Evolutionary conservation across 1,139 yeast species (phyloP), one percentile per base, ranked within the genome.

Genomic region (Ogataea hybrid): DNA sequence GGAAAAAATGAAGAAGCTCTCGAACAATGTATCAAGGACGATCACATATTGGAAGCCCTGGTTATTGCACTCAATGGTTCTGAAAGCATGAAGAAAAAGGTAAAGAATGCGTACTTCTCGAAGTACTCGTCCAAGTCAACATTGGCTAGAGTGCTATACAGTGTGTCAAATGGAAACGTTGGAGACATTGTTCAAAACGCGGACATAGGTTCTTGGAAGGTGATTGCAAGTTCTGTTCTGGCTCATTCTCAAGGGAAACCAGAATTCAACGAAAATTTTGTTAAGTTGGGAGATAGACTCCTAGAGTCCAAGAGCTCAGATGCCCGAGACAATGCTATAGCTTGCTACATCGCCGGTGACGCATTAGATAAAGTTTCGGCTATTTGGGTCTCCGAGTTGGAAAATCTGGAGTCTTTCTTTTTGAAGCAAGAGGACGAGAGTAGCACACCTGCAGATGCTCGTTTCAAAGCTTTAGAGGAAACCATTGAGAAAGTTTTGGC

Each of bases 401-500:
- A 79, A 17, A 69, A 64, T 0, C 65, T 74, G 46, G 96, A 90
- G 64, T 56, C 65, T 9, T 68, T 69, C 43, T 68, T 79, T 44
- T 66, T 81, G 49, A 62, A 71, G 5, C 64, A 69, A 20, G 63
- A 68, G 25, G 56, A 58, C 14, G 51, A 57, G 1, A 46, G 59
- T 14, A 61, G 73, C 2, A 73, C 88, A n/a, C 82, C 87, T 4
- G 84, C 85, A 43, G 95, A 84, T 51, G 96, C 96, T 16, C 89
- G 90, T 59, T 81, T 84, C 53, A 84, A 79, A 54, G 84, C 96
- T 6, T 72, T 92, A 58, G 83, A 84, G 46, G 81, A 79, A 55
- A 84, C 89, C 61, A 85, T 88, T 44, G 95, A 86, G 61, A 90
- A 90, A 64, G 75, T 89, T 48, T 79, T 89, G 25, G 81, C 86